Conservation (phyloP, 2,329 filamentous ascomycete species). For the Elsinoe necatrix region DNA sequence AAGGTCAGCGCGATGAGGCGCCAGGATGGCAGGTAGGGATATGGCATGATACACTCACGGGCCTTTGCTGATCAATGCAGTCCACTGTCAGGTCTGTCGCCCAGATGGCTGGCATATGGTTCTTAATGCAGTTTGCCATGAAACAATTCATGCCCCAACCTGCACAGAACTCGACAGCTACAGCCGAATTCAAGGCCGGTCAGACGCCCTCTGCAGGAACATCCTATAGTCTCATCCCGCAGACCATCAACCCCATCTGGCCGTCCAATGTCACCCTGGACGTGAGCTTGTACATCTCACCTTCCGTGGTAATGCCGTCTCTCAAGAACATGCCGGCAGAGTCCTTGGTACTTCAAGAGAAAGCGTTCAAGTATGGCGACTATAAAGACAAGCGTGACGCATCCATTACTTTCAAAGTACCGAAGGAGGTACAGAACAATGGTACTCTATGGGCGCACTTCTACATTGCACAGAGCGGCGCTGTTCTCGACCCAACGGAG, state of each 20-base stretch:
- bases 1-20: constrained; percentile 6
- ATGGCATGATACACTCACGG: neutral
- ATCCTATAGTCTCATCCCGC: constrained; percentile 55
- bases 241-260: constrained; percentile 80
- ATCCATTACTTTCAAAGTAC: constrained; percentile 69
- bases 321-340: constrained; percentile 58
- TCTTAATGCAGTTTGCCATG: constrained; percentile 50
- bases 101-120: constrained; percentile 52
- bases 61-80: neutral
- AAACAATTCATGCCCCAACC: constrained; percentile 42
- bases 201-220: constrained; percentile 6
- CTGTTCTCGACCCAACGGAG: constrained; percentile 64
- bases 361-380: constrained; percentile 68
- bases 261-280: constrained; percentile 69
- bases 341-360: constrained; percentile 69
- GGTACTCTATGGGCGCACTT: constrained; percentile 94
- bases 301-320: constrained; percentile 59
- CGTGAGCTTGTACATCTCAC: constrained; percentile 74
- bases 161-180: constrained; percentile 14
- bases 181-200: constrained; percentile 30
- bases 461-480: constrained; percentile 70
- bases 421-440: constrained; percentile 75
- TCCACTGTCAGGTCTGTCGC: constrained; percentile 28
- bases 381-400: constrained; percentile 69
- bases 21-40: constrained; percentile 13